Evolutionary conservation across 148 eudicot species (phyloP).

Genomic region (Persicaria tinctoria): DNA sequence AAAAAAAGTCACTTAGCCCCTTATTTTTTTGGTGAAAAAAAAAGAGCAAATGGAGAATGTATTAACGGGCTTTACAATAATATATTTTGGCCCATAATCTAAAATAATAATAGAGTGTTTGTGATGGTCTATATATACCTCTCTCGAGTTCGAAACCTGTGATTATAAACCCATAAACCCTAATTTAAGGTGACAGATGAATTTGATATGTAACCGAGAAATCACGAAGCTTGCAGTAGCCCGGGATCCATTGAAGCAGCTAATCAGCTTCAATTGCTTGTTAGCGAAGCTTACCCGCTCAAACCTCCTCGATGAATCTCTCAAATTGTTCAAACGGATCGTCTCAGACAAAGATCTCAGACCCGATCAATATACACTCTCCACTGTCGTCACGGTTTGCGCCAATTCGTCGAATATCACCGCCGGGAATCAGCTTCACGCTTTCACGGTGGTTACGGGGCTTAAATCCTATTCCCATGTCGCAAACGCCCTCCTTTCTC

Average conservation of each 20-base stretch:
- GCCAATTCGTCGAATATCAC: slow-evolving; percentile 25
- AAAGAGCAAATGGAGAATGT: too few relatives aligned
- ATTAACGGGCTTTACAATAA: too few relatives aligned
- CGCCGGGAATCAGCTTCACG: slow-evolving; percentile 59
- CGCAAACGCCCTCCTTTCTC: slow-evolving; percentile 48
- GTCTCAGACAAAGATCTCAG: slow-evolving; percentile 39
- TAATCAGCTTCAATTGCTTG: slow-evolving; percentile 48
- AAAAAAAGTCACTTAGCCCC: too few relatives aligned
- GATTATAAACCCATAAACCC: too few relatives aligned
- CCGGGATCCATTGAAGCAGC: slow-evolving; percentile 22
- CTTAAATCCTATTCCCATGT: slow-evolving; percentile 45
- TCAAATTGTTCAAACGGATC: slow-evolving; percentile 45
- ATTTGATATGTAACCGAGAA: not conserved
- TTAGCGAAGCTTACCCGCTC: slow-evolving; percentile 42
- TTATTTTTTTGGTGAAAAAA: too few relatives aligned
- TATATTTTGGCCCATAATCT: too few relatives aligned
- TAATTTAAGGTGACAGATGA: not conserved
- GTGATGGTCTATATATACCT: too few relatives aligned
- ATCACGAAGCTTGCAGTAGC: not conserved
- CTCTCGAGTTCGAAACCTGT: too few relatives aligned
- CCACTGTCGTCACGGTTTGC: slow-evolving; percentile 54
- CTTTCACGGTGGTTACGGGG: slow-evolving; percentile 37
- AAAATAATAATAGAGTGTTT: too few relatives aligned
- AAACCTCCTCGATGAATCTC: slow-evolving; percentile 30
- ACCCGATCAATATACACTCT: slow-evolving; percentile 75